These are phyloP conservation scores for Zymoseptoria brevis DNA, from an alignment of 2,329 filamentous ascomycete species.

Conservation along the genomic window DNA sequence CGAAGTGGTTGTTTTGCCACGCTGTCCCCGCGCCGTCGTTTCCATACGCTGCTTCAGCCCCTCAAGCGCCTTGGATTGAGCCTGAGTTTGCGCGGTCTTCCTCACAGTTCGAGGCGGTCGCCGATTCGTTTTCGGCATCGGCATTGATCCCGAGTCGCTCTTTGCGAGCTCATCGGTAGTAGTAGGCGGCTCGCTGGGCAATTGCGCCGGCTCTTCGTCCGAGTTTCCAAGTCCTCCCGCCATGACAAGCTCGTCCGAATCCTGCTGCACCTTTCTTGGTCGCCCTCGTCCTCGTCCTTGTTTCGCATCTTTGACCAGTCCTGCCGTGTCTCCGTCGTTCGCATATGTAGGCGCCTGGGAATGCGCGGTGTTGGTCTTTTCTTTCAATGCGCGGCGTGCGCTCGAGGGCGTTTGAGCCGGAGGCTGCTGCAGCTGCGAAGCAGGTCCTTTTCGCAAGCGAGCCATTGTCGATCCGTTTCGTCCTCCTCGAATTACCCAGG, in stretches of 20 bases:
- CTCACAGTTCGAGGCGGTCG: constrained; percentile 19
- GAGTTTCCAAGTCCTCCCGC: constrained; percentile 20
- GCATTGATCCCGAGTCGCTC: constrained; percentile 12
- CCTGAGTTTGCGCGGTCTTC: constrained; percentile 22
- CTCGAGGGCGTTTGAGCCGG: constrained; percentile 5
- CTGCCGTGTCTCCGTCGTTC: constrained; percentile 21
- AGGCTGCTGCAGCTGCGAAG: constrained; percentile 10
- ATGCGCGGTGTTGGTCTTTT: constrained; percentile 25
- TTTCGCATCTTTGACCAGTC: constrained; percentile 22
- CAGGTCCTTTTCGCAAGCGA: constrained; percentile 21
- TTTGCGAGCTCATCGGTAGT: constrained; percentile 23
- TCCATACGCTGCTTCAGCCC: constrained; percentile 29
- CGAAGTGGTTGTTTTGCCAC: constrained; percentile 5
- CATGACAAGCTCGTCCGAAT: constrained; percentile 23
- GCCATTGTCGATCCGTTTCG: constrained; percentile 15
- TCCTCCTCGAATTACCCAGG: not conserved
- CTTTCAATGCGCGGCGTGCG: constrained; percentile 21
- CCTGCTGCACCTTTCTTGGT: constrained; percentile 14
- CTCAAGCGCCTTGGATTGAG: constrained; percentile 24
- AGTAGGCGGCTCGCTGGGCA: constrained; percentile 8
- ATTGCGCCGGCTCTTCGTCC: constrained; percentile 6
- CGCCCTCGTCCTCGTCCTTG: constrained; percentile 17
- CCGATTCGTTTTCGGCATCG: constrained; percentile 11
- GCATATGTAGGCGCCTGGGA: constrained; percentile 16
- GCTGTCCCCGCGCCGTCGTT: constrained; percentile 20